A percentile compares a stretch with the other conserved stretches of the same genome.
Evolutionary conservation across 441 rosid species (phyloP).

Genomic region (Erodium chrysanthum): DNA sequence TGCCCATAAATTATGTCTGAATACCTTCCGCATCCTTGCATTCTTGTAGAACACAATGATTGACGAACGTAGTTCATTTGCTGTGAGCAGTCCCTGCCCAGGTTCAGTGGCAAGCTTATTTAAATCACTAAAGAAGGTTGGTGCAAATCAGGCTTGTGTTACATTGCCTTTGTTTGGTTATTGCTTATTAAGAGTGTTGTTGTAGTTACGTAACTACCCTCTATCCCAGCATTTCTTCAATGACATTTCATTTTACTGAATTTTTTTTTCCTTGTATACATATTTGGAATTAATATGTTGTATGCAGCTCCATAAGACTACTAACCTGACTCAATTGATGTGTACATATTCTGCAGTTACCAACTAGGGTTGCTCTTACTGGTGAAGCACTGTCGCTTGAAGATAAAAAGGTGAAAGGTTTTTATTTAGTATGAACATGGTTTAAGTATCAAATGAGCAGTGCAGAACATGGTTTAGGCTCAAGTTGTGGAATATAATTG

Average conservation of each 20-base stretch:
- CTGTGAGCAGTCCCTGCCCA: slow-evolving; percentile 62
- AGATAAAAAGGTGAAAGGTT: slow-evolving; percentile 46
- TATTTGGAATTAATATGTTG: not conserved
- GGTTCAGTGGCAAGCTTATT: slow-evolving; percentile 56
- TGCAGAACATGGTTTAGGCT: slow-evolving; percentile 7
- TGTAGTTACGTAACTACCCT: not conserved
- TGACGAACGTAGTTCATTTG: slow-evolving; percentile 77
- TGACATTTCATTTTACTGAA: not conserved
- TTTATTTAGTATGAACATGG: not conserved
- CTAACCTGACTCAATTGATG: slow-evolving; percentile 14
- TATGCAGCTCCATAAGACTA: slow-evolving; percentile 1
- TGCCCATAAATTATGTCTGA: not conserved
- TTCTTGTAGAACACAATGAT: slow-evolving; percentile 58
- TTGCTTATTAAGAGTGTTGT: not conserved
- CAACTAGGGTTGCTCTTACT: slow-evolving; percentile 61
- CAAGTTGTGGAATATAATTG: not conserved
- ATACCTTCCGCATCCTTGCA: not conserved
- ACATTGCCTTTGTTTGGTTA: slow-evolving; percentile 2
- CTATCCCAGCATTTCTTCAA: not conserved
- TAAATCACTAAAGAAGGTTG: slow-evolving; percentile 53
- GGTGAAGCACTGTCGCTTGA: slow-evolving; percentile 64
- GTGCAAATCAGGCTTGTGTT: slow-evolving; percentile 18
- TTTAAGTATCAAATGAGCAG: not conserved
- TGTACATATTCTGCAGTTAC: slow-evolving; percentile 42
- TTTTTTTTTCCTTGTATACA: slow-evolving; percentile 4